Evolutionary conservation across 306 rosid genomes (phyloP).

Genomic region (Pachyrhizus erosus): DNA sequence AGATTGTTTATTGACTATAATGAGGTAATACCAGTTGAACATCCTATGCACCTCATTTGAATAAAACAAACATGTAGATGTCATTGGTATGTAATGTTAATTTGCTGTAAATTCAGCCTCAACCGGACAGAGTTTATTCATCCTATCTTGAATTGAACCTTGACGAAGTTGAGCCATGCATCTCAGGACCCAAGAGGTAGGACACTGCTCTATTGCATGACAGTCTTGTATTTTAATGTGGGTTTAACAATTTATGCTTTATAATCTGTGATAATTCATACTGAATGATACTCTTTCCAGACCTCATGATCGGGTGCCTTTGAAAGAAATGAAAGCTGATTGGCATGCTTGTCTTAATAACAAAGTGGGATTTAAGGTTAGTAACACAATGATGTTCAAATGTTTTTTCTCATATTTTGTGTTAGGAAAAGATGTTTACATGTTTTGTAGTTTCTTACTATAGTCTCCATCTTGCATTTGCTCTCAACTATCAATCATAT

Average conservation of each 20-base stretch:
- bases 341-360: slow-evolving; percentile 93
- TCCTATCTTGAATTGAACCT: slow-evolving; percentile 90
- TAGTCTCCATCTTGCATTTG: slow-evolving; percentile 20
- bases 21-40: slow-evolving; percentile 61
- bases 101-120: slow-evolving; percentile 67
- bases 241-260: neutral
- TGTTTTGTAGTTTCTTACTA: neutral
- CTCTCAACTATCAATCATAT: neutral
- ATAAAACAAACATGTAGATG: slow-evolving; percentile 8
- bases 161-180: slow-evolving; percentile 81
- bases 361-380: slow-evolving; percentile 96
- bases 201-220: neutral
- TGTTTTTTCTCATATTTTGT: neutral
- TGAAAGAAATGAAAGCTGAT: slow-evolving; percentile 91
- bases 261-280: slow-evolving; percentile 10
- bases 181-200: slow-evolving; percentile 98
- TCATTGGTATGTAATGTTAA: slow-evolving; percentile 39
- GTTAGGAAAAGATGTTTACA: neutral
- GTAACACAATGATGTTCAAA: slow-evolving; percentile 25
- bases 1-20: slow-evolving; percentile 89
- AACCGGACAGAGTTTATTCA: slow-evolving; percentile 89
- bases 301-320: slow-evolving; percentile 91
- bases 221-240: slow-evolving; percentile 12
- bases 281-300: slow-evolving; percentile 46
- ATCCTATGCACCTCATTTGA: neutral